phyloP scores from a whole-genome alignment of 345 rosid species.

The Erysimum cheiranthoides region DNA sequence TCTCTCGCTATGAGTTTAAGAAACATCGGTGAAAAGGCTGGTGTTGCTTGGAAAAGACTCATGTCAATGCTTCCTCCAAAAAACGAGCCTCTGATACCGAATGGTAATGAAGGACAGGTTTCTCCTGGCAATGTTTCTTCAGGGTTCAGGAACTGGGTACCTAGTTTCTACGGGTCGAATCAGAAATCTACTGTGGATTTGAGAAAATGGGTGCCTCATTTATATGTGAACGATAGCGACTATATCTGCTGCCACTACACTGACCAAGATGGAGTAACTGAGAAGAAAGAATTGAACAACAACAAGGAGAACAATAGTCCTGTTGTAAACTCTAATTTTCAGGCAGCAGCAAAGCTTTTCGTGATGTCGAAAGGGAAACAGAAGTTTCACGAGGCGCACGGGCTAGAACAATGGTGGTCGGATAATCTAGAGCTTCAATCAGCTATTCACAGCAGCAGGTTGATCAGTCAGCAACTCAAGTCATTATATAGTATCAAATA shows the following conservation, averaged over 20 bases:
- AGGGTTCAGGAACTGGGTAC: slow-evolving; percentile 74
- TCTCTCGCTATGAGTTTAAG: slow-evolving; percentile 91
- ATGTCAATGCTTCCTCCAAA: slow-evolving; percentile 79
- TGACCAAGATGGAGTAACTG: slow-evolving; percentile 56
- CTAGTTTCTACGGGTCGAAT: slow-evolving; percentile 53
- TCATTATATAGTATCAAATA: slow-evolving; percentile 65
- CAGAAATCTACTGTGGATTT: slow-evolving; percentile 53
- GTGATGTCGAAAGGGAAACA: slow-evolving; percentile 93
- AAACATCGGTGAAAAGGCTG: slow-evolving; percentile 84
- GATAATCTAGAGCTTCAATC: slow-evolving; percentile 78
- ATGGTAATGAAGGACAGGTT: slow-evolving; percentile 35
- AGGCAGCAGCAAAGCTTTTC: slow-evolving; percentile 82
- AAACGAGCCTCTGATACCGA: slow-evolving; percentile 26
- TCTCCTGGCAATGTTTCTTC: slow-evolving; percentile 39
- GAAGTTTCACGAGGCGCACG: slow-evolving; percentile 93
- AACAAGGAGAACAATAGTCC: slow-evolving; percentile 56
- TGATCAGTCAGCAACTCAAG: slow-evolving; percentile 86
- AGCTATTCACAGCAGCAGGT: slow-evolving; percentile 69
- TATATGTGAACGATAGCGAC: slow-evolving; percentile 90
- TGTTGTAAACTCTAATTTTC: slow-evolving; percentile 38
- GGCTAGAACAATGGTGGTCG: slow-evolving; percentile 99
- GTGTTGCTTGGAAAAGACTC: slow-evolving; percentile 74
- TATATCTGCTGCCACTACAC: slow-evolving; percentile 85
- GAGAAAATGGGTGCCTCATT: slow-evolving; percentile 86
- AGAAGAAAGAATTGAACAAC: slow-evolving; percentile 26